These are phyloP conservation scores for Puccinia sorghi DNA, from an alignment of 1,284 basidiomycete genomes.

Conservation along the genomic window DNA sequence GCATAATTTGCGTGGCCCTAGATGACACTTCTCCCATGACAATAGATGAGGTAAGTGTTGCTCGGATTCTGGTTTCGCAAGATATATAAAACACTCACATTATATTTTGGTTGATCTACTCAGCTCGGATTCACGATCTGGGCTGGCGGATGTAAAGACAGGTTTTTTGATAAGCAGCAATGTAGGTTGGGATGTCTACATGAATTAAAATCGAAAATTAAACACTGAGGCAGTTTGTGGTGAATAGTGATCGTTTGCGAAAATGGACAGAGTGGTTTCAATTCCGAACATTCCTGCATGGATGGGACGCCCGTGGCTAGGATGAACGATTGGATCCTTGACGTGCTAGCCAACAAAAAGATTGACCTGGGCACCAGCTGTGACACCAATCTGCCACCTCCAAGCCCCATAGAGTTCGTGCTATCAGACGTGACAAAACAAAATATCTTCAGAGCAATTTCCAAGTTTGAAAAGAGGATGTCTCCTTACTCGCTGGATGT, in stretches of 20 bases:
- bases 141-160: conserved; percentile 87
- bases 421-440: conserved; percentile 67
- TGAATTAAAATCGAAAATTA: background rate
- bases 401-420: conserved; percentile 55
- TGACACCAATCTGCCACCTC: conserved; percentile 56
- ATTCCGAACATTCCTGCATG: conserved; percentile 80
- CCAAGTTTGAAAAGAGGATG: conserved; percentile 76
- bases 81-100: background rate
- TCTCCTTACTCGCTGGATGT: conserved; percentile 55
- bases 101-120: background rate
- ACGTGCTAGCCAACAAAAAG: conserved; percentile 74
- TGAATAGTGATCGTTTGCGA: conserved; percentile 80
- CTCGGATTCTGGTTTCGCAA: background rate
- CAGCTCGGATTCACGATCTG: conserved; percentile 69
- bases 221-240: conserved; percentile 4
- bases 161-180: conserved; percentile 98
- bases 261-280: conserved; percentile 89
- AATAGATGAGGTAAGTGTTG: conserved; percentile 67
- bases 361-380: conserved; percentile 65
- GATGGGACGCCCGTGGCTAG: conserved; percentile 94
- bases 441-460: conserved; percentile 64
- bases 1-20: conserved; percentile 81
- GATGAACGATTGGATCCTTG: conserved; percentile 90
- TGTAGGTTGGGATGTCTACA: conserved; percentile 62
- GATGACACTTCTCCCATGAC: conserved; percentile 79